Evolutionary conservation across 352 stramenopile species (phyloP).

Genomic region (Phytophthora pistaciae): DNA sequence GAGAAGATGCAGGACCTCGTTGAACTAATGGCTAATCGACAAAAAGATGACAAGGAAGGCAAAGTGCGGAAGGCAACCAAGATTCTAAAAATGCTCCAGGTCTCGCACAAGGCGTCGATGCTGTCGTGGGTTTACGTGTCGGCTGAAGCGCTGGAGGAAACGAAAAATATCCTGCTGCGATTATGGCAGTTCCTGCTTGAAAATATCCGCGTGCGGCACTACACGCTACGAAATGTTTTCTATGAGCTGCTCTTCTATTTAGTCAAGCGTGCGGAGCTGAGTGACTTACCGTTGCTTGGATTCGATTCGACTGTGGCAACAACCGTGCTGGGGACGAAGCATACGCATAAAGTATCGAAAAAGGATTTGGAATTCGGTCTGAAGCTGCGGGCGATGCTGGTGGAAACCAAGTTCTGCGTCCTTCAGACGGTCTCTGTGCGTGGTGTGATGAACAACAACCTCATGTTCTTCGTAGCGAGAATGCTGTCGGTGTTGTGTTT

Average conservation of each 20-base stretch:
- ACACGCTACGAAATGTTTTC: conserved; percentile 90
- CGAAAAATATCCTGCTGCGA: conserved; percentile 86
- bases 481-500: conserved; percentile 92
- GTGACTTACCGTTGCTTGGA: conserved; percentile 81
- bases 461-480: conserved; percentile 91
- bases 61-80: conserved; percentile 92
- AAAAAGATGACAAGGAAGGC: conserved; percentile 91
- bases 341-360: conserved; percentile 80
- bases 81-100: conserved; percentile 91
- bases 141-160: conserved; percentile 85
- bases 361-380: conserved; percentile 86
- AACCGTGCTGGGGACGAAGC: conserved; percentile 72
- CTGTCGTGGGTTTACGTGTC: conserved; percentile 90
- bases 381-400: conserved; percentile 89
- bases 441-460: conserved; percentile 93
- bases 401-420: conserved; percentile 91
- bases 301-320: conserved; percentile 84
- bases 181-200: conserved; percentile 91
- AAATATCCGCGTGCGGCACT: conserved; percentile 92
- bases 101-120: conserved; percentile 92
- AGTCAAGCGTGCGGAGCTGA: conserved; percentile 88
- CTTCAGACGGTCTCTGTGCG: conserved; percentile 89
- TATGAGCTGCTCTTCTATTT: conserved; percentile 92
- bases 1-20: conserved; percentile 92
- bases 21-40: conserved; percentile 86